Conservation (phyloP, 2,329 filamentous ascomycete species). For the Claviceps paspali region DNA sequence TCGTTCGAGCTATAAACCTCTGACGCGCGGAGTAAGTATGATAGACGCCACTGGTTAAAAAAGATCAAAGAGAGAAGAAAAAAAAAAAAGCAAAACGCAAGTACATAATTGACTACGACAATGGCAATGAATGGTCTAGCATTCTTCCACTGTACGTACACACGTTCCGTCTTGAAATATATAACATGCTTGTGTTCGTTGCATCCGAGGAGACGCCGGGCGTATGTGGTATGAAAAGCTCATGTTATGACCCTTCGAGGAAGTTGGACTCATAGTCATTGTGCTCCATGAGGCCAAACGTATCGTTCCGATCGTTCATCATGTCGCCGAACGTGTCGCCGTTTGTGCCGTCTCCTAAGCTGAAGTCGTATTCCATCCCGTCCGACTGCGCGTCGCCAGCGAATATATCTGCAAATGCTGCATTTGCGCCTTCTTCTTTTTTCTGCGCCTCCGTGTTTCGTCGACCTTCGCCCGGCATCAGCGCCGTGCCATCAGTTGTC, state of each 20-base stretch:
- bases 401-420: conserved; percentile 30
- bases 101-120: too few species aligned
- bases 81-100: too few species aligned
- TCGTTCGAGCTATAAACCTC: too few species aligned
- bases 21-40: too few species aligned
- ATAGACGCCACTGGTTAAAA: too few species aligned
- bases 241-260: conserved; percentile 19
- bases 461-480: conserved; percentile 2
- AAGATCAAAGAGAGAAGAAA: too few species aligned
- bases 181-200: too few species aligned
- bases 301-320: conserved; percentile 26
- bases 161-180: too few species aligned
- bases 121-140: too few species aligned
- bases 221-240: too few species aligned
- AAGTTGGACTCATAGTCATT: conserved; percentile 32
- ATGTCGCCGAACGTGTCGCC: conserved; percentile 35
- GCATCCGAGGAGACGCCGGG: too few species aligned
- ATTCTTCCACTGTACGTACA: too few species aligned
- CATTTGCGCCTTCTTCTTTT: conserved; percentile 13
- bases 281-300: conserved; percentile 26
- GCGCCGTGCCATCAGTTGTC: conserved; percentile 5
- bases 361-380: conserved; percentile 21
- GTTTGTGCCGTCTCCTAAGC: conserved; percentile 14
- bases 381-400: conserved; percentile 26
- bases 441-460: conserved; percentile 11